Evolutionary conservation across 805 yeast genomes (phyloP).

Genomic region (Barnettozyma wickerhamii): DNA sequence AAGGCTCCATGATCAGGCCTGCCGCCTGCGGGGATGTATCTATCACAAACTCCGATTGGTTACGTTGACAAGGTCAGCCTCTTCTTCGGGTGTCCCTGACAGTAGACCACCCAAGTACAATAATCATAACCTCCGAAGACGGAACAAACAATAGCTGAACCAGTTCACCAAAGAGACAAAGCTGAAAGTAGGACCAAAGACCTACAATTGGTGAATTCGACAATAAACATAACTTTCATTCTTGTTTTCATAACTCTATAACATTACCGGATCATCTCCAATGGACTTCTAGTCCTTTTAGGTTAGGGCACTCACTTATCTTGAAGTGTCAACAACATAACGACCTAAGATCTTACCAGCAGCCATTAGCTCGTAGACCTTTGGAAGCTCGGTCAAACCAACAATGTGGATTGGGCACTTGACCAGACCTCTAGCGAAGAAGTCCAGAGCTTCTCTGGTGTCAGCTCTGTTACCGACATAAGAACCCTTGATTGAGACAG

Average conservation of each 20-base stretch:
- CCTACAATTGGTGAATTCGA: background rate
- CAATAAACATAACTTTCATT: background rate
- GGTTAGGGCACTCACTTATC: conserved; percentile 33
- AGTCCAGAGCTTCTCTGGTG: conserved; percentile 64
- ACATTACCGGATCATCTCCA: no score
- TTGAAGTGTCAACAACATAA: conserved; percentile 77
- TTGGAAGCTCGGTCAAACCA: conserved; percentile 50
- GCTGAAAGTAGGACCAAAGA: background rate
- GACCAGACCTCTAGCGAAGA: conserved; percentile 61
- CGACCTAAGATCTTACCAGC: conserved; percentile 62
- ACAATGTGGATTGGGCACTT: conserved; percentile 56
- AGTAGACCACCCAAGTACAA: no score
- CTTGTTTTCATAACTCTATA: no score
- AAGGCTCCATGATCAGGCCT: no score
- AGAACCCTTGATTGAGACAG: conserved; percentile 39
- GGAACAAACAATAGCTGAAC: no score
- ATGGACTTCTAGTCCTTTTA: background rate
- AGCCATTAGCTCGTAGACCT: conserved; percentile 51
- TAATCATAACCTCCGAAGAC: no score
- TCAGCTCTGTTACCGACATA: conserved; percentile 27
- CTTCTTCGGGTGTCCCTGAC: no score
- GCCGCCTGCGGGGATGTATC: no score
- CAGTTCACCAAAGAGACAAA: no score
- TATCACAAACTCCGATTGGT: no score
- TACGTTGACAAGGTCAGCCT: no score